Evolutionary conservation across 108 stramenopile genomes (phyloP).

Genomic region (Bacterosira constricta): DNA sequence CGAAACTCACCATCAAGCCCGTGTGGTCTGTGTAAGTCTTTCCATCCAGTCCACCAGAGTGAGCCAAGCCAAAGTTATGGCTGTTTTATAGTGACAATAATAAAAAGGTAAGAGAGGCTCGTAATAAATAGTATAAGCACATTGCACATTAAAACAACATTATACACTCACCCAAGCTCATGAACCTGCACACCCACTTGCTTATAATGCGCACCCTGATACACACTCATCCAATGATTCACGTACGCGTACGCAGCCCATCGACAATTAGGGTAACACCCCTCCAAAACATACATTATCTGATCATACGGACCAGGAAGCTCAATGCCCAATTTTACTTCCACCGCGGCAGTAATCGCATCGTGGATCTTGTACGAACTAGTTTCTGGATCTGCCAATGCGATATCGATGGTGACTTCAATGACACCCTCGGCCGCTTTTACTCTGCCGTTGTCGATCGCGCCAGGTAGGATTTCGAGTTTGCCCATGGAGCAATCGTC

Average conservation of each 20-base stretch:
- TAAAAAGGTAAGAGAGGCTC: background rate
- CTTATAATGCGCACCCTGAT: conserved; percentile 24
- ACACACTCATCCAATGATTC: conserved; percentile 13
- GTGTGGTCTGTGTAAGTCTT: conserved; percentile 35
- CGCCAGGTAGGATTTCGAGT: conserved; percentile 9
- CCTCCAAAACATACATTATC: conserved; percentile 36
- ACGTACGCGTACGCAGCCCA: conserved; percentile 39
- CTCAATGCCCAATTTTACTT: conserved; percentile 10
- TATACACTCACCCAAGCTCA: background rate
- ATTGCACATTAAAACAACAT: background rate
- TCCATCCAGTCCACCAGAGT: conserved; percentile 43
- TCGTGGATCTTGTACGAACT: conserved; percentile 7
- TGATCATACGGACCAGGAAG: conserved; percentile 35
- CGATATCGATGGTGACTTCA: conserved; percentile 28
- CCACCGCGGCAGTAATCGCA: conserved; percentile 24
- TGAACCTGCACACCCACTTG: conserved; percentile 13
- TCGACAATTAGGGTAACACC: conserved; percentile 33
- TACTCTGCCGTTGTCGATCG: background rate
- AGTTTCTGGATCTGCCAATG: background rate
- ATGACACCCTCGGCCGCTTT: conserved; percentile 35
- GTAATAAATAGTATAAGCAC: background rate
- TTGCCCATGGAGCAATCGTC: conserved; percentile 33
- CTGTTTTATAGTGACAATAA: background rate
- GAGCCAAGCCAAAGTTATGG: conserved; percentile 14
- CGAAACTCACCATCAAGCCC: conserved; percentile 27